Evolutionary conservation across 805 yeast genomes (phyloP).

Genomic region (Monosporozyma siamensis): DNA sequence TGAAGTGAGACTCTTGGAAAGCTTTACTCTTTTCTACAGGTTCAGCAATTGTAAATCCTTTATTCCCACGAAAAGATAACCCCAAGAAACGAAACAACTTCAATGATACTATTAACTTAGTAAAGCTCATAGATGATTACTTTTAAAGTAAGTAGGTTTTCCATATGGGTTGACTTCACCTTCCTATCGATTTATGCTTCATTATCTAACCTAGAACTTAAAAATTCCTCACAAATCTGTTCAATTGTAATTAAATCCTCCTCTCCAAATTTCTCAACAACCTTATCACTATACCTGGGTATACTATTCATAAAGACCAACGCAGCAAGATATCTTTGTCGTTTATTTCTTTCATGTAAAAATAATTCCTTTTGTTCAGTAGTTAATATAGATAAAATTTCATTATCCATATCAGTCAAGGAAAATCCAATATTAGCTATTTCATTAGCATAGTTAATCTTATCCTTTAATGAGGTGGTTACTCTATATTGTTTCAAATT

Average conservation of each 20-base stretch:
- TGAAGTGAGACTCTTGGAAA: too few species aligned
- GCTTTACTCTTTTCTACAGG: too few species aligned
- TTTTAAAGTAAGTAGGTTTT: too few species aligned
- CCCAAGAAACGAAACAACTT: too few species aligned
- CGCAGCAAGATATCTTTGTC: not conserved
- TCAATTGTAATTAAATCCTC: not conserved
- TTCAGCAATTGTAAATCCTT: too few species aligned
- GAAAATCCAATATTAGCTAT: not conserved
- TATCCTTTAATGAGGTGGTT: not conserved
- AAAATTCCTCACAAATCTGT: not conserved
- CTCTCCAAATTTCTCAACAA: not conserved
- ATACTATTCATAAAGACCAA: not conserved
- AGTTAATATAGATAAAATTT: not conserved
- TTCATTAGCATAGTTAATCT: not conserved
- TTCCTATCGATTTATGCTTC: too few species aligned
- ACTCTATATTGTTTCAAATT: slow-evolving; percentile 1
- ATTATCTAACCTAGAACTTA: not conserved
- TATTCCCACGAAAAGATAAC: too few species aligned
- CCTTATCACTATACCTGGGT: not conserved
- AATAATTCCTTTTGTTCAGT: not conserved
- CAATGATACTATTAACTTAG: too few species aligned
- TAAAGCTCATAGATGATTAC: too few species aligned
- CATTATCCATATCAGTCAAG: not conserved
- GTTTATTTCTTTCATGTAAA: not conserved
- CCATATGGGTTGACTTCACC: too few species aligned